Percentiles rank a stretch among this genome's conserved stretches.
These are phyloP conservation scores for Galerina sulciceps DNA, from an alignment of 768 basidiomycete genomes.

Conservation along the genomic window DNA sequence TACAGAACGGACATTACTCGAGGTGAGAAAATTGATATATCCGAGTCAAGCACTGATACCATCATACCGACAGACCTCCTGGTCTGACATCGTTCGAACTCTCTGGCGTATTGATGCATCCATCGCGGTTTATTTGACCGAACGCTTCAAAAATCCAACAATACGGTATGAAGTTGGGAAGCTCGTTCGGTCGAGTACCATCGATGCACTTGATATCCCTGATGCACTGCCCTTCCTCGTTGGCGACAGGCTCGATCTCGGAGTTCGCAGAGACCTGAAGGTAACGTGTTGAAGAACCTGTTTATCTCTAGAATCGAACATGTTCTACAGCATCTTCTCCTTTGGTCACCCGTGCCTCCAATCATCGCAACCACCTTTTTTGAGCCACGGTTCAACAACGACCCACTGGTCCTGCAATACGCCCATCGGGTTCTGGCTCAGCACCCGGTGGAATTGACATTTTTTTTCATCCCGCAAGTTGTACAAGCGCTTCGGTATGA, in stretches of 20 bases:
- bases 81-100: conserved; percentile 70
- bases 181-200: conserved; percentile 74
- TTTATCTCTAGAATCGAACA: background rate
- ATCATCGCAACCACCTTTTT: conserved; percentile 83
- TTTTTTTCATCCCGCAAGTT: conserved; percentile 99
- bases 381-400: conserved; percentile 80
- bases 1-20: conserved; percentile 57
- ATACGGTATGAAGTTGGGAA: conserved; percentile 76
- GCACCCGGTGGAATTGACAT: conserved; percentile 92
- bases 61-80: conserved; percentile 48
- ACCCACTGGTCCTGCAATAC: conserved; percentile 91
- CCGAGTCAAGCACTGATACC: background rate
- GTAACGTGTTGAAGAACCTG: conserved; percentile 37
- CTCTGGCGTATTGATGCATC: conserved; percentile 86
- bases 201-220: conserved; percentile 70
- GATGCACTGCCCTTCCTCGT: conserved; percentile 84
- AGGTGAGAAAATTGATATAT: conserved; percentile 46
- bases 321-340: conserved; percentile 68
- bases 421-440: conserved; percentile 94
- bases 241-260: conserved; percentile 67
- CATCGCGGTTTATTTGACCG: conserved; percentile 81
- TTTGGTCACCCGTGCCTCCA: conserved; percentile 90
- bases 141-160: conserved; percentile 77
- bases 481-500: conserved; percentile 96
- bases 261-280: conserved; percentile 72